Evolutionary conservation across 139 green algal genomes (phyloP).

Genomic region (Chlorella sp.): DNA sequence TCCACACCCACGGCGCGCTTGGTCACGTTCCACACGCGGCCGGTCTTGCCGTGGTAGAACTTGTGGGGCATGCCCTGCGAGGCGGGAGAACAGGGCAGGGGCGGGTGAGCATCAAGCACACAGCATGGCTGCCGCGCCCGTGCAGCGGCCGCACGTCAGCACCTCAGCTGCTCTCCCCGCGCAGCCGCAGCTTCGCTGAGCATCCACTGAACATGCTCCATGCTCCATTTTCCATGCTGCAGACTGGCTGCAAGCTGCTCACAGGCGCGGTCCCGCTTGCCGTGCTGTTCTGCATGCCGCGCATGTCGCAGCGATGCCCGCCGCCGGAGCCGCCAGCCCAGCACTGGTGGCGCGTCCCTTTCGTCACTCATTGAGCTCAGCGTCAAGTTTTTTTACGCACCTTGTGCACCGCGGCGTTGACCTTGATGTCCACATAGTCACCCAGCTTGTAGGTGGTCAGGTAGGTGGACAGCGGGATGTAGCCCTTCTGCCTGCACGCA

Average conservation of each 20-base stretch:
- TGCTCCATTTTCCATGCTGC: background rate
- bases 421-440: slow-evolving; percentile 99
- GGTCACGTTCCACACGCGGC: slow-evolving; percentile 98
- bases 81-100: background rate
- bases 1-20: slow-evolving; percentile 97
- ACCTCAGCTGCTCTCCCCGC: background rate
- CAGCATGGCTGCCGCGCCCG: background rate
- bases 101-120: background rate
- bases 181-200: background rate
- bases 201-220: background rate
- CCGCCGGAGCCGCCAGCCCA: background rate
- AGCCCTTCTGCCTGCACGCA: slow-evolving; percentile 72
- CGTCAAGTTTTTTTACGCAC: slow-evolving; percentile 41
- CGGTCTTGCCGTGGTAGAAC: slow-evolving; percentile 98
- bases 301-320: too few relatives aligned
- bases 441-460: slow-evolving; percentile 96
- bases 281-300: too few relatives aligned
- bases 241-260: background rate
- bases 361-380: too few relatives aligned
- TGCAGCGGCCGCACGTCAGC: background rate
- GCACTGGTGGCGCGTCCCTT: background rate
- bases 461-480: slow-evolving; percentile 92
- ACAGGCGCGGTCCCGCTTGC: background rate
- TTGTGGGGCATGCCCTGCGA: slow-evolving; percentile 98
- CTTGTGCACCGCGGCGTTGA: slow-evolving; percentile 96